phyloP scores from a whole-genome alignment of 2,329 filamentous ascomycete genomes.

The Colletotrichum lupini region DNA sequence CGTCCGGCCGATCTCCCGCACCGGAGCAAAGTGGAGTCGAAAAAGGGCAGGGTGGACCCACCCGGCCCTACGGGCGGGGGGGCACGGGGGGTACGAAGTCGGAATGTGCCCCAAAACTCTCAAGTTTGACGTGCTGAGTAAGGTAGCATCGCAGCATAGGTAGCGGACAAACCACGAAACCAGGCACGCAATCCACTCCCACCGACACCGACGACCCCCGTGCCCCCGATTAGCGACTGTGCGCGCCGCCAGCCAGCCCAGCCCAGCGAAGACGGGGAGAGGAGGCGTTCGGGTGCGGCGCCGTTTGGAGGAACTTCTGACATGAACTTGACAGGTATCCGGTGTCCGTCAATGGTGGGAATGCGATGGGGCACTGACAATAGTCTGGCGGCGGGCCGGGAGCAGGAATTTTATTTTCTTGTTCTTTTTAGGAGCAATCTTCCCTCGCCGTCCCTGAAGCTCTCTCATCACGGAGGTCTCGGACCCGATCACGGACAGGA shows the following conservation, averaged over 20 bases:
- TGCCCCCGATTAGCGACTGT: slow-evolving; percentile 25
- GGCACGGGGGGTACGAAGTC: neutral
- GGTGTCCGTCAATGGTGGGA: neutral
- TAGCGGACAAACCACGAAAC: slow-evolving; percentile 4
- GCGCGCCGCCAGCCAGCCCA: neutral
- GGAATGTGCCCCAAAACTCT: neutral
- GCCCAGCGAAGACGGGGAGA: neutral
- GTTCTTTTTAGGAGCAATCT: neutral
- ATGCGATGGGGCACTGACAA: neutral
- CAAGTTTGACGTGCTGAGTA: neutral
- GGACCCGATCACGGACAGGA: slow-evolving; percentile 24
- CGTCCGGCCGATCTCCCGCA: slow-evolving; percentile 18
- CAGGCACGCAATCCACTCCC: neutral
- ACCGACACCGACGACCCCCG: neutral
- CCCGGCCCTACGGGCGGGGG: slow-evolving; percentile 17
- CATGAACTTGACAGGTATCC: slow-evolving; percentile 22
- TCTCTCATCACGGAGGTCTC: neutral
- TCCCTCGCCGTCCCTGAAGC: neutral
- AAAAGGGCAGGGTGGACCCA: neutral
- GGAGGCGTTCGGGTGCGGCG: slow-evolving; percentile 1
- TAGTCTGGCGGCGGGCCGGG: neutral
- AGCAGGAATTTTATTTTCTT: neutral
- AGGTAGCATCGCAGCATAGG: slow-evolving; percentile 9
- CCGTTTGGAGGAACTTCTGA: slow-evolving; percentile 10
- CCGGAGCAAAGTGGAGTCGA: slow-evolving; percentile 1